Evolutionary conservation across 2,329 filamentous ascomycete species (phyloP), one percentile per base, ranked within the genome.

Genomic region (Penicillium sp.): DNA sequence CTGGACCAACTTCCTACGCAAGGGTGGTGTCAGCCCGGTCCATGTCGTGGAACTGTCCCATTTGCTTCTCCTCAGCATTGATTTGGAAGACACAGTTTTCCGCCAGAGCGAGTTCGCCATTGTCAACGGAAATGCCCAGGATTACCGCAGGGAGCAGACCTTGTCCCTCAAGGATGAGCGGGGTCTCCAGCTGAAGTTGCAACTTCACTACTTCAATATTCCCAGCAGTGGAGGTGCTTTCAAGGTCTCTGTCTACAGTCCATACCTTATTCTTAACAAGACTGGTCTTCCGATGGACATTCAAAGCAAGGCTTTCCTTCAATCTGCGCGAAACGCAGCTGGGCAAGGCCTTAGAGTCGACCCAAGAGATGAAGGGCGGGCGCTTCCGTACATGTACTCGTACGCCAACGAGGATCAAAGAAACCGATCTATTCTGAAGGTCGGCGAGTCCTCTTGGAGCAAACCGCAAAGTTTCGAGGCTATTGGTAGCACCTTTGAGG

Each of bases 401-500:
- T 99, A 89, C 70, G 84, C 86, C 1, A 90, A 83, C 18, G 89
- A 96, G 60, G 94, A 99, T 67, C 89, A 90, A 63, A 90, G 91
- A 64, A 99, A 99, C 71, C 86, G 94, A 61, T 92, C 91, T 6
- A 78, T 96, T 42, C 78, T 99, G 55, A 95, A 90, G 75, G 85
- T 97, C 39, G 91, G 89, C 5, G 89, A 95, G 50, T 97, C 94
- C 1, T 84, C 87, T 56, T 99, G 94, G 95, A 97, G 94, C 76
- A 96, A 94, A 70, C 91, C 93, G 0, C 93, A 97, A 71, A 97
- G 91, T 81, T 96, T 99, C 65, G 95, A 99, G 68, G 94, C 94
- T 18, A 94, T 99, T 60, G 94, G 94, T 31, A 97, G 93, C 66
- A 92, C 88, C 0, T 88, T 91, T 14, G 92, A 97, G 64, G 89